Conservation (phyloP, 129 eudicot genomes). For the Mikania micrantha region DNA sequence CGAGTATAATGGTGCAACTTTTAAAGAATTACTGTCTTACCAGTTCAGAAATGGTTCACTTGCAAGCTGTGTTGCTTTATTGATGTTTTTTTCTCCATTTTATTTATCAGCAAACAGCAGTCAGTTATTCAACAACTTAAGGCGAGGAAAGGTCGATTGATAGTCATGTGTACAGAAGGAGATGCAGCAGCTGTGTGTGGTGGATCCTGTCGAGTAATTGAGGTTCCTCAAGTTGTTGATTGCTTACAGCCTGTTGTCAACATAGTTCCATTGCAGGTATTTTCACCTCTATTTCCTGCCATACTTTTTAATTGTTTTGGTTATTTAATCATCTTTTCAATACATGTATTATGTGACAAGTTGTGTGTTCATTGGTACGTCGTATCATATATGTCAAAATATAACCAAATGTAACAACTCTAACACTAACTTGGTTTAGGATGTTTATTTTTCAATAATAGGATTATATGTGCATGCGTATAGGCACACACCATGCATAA, state of each 20-base stretch:
- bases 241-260: conserved; percentile 97
- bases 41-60: background rate
- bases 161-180: conserved; percentile 91
- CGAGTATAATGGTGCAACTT: no score
- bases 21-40: background rate
- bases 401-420: no score
- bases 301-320: background rate
- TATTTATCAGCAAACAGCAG: conserved; percentile 72
- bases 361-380: no score
- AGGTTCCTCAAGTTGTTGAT: conserved; percentile 88
- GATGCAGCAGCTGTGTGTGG: conserved; percentile 77
- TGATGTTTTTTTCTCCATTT: background rate
- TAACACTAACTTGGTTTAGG: no score
- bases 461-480: no score
- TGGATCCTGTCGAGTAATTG: conserved; percentile 69
- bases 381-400: no score
- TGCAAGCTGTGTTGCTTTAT: conserved; percentile 6
- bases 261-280: conserved; percentile 93
- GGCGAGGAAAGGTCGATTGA: conserved; percentile 89
- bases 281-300: background rate
- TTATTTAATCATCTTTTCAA: background rate
- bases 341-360: no score
- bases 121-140: conserved; percentile 96
- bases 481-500: no score
- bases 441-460: no score